Percentiles rank a stretch among this genome's conserved stretches.
Evolutionary conservation across 1,139 yeast species (phyloP).

Genomic region (Geotrichum reessii): DNA sequence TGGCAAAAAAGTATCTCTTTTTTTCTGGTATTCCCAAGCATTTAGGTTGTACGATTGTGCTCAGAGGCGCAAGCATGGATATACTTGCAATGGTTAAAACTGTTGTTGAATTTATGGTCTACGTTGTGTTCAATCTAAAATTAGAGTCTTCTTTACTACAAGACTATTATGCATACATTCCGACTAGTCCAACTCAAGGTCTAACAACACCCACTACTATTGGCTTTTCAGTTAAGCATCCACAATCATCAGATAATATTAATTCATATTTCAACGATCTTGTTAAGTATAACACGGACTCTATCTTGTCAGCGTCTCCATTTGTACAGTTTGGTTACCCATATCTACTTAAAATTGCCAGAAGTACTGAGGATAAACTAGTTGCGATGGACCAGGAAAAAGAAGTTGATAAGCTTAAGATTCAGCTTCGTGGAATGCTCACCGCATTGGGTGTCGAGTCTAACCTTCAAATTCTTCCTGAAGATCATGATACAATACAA

Average conservation of each 20-base stretch:
- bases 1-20: slow-evolving; percentile 65
- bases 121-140: slow-evolving; percentile 68
- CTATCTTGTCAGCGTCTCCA: slow-evolving; percentile 68
- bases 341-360: slow-evolving; percentile 49
- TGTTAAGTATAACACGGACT: slow-evolving; percentile 45
- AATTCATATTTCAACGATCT: slow-evolving; percentile 42
- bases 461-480: slow-evolving; percentile 25
- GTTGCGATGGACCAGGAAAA: slow-evolving; percentile 33
- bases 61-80: slow-evolving; percentile 66
- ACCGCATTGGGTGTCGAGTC: slow-evolving; percentile 20
- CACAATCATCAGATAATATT: slow-evolving; percentile 22
- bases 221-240: not conserved
- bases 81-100: slow-evolving; percentile 63
- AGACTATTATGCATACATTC: slow-evolving; percentile 60
- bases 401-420: slow-evolving; percentile 28
- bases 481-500: slow-evolving; percentile 23
- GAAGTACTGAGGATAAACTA: slow-evolving; percentile 49
- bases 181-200: slow-evolving; percentile 27
- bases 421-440: slow-evolving; percentile 15
- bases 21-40: slow-evolving; percentile 71
- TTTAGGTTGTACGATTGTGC: slow-evolving; percentile 73
- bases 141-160: slow-evolving; percentile 77
- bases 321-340: slow-evolving; percentile 67
- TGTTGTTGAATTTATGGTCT: slow-evolving; percentile 73
- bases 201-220: not conserved